Percentiles rank a stretch among this genome's conserved stretches.
Conservation (phyloP, 177 flowering plant species). For the Telopea speciosissima region DNA sequence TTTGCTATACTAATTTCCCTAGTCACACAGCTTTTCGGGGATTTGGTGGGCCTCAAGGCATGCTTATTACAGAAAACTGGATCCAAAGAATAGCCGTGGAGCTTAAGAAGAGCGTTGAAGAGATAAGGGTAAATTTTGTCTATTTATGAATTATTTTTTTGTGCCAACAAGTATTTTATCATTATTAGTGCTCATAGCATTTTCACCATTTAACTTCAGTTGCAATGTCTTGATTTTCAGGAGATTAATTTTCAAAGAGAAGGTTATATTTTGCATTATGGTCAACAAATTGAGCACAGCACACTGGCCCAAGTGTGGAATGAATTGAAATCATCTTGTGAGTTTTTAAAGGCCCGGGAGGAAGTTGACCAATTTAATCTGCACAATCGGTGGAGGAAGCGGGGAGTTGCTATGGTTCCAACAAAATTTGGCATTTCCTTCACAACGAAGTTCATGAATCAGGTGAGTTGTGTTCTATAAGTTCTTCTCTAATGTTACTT, state of each 20-base stretch:
- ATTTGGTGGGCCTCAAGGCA: conserved; percentile 98
- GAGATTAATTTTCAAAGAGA: conserved; percentile 87
- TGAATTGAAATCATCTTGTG: conserved; percentile 64
- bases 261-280: conserved; percentile 72
- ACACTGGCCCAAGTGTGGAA: conserved; percentile 65
- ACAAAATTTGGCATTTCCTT: conserved; percentile 95
- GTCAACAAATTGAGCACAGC: conserved; percentile 64
- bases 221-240: conserved; percentile 28
- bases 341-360: conserved; percentile 45
- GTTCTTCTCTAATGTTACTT: neutral
- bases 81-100: conserved; percentile 76
- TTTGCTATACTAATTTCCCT: conserved; percentile 86
- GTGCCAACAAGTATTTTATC: neutral
- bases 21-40: conserved; percentile 97
- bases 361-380: conserved; percentile 62
- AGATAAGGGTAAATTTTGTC: conserved; percentile 55
- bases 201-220: neutral
- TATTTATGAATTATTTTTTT: neutral
- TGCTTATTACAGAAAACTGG: conserved; percentile 95
- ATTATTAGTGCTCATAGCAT: conserved; percentile 2
- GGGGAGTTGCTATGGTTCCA: conserved; percentile 91
- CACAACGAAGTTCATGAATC: conserved; percentile 83
- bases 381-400: conserved; percentile 88
- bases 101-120: conserved; percentile 75
- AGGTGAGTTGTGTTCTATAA: conserved; percentile 39